Evolutionary conservation across 2,329 filamentous ascomycete genomes (phyloP), one percentile per base, ranked within the genome.

Genomic region (Botrytis deweyae): DNA sequence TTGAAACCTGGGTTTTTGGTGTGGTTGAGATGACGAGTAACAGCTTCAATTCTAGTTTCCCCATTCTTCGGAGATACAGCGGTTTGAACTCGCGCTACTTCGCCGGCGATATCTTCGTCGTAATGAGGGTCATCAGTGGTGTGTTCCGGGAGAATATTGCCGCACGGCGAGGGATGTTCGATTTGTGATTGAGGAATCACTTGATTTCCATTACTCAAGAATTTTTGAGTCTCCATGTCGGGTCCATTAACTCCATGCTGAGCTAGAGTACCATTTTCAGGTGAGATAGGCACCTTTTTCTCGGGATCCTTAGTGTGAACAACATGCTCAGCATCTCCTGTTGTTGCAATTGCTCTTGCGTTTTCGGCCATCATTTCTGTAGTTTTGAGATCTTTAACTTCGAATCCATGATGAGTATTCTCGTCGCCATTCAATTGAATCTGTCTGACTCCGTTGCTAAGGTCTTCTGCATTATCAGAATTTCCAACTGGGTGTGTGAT

Each of bases 21-120:
- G 55, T 88, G 87, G 79, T 92, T 94, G 36, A 95, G 86, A 75
- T 92, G 88, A 1, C 88, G 86, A 29, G 89, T 89, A 2, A 91
- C 85, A 0, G 89, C 88, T 70, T 90, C 83, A 46, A 91, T 84
- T 10, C 82, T 83, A 0, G 85, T 87, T 78, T 92, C 89, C 1
- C 83, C 82, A 0, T 82, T 76, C 18, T 84, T 84, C 0, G 87
- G 84, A 0, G 85, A 84, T 16, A 93, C 84, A 0, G 84, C 83
- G 1, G 86, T 85, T 75, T 93, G 90, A 64, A 92, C 86, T 44
- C 92, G 86, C 5, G 83, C 81, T 2, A 92, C 85, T 80, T 94
- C 92, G 1, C 84, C 85, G 3, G 85, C 84, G 20, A 93, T 85
- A 70, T 89, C 86, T 0, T 77, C 74, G 77, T 94, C 92, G 79